Evolutionary conservation across 441 rosid genomes (phyloP), one percentile per base, ranked within the genome.

Genomic region (Gossypium gossypioides): DNA sequence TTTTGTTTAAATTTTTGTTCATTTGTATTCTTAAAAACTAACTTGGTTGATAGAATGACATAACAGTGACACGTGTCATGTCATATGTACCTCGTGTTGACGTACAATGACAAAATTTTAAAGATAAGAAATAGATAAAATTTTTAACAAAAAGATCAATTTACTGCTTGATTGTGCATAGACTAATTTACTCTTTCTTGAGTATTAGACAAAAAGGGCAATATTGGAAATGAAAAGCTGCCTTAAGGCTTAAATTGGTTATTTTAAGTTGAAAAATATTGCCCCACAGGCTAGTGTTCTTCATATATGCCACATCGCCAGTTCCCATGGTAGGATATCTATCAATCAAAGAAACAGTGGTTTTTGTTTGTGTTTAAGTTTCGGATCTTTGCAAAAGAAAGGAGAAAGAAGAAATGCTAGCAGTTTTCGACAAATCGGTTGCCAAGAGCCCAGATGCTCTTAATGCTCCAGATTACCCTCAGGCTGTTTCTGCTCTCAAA

Each of bases 391-490:
- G 34, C 69, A 65, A 65, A 65, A 5, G 2, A 42, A 40, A 5
- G 2, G 22, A 40, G 34, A 61, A 32, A n/a, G 46, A 46, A 54
- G 72, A 74, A 80, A 92, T 92, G 99, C 56, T 95, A 75, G 99
- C 98, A 6, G 87, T 95, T 37, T 92, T 95, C 71, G 93, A 92
- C 63, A 92, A 87, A 58, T 80, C 89, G 57, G 93, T 91, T 75
- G 98, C 92, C 0, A 91, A 91, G 78, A 79, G 86, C 76, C 99
- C 99, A 0, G 93, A 88, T 68, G 98, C 88, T 19, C 84, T 95
- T 84, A 76, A 80, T 85, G 82, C 79, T 87, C 87, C 3, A 4
- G 69, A 50, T 40, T 82, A 84, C 22, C 62, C 90, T 12, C 88
- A 76, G 59, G 55, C 87, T 0, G 80, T 71, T 10, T 73, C 80